Percentiles rank a stretch among this genome's conserved stretches.
Conservation (phyloP, 228 moss, liverwort and hornwort species). For the Sphagnum magellanicum region DNA sequence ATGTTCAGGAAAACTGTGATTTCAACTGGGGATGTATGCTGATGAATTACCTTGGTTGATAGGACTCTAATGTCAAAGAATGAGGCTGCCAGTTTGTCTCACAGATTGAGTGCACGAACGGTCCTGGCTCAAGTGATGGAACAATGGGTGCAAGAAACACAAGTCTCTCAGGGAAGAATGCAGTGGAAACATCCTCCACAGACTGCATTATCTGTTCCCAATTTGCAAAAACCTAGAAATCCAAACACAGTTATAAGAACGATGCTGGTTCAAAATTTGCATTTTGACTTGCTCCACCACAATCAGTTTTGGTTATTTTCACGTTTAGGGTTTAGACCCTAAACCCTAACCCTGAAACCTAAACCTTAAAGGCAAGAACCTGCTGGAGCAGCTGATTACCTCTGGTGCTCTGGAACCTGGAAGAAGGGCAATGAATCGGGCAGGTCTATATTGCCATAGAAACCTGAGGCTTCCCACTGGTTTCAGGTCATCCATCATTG, state of each 20-base stretch:
- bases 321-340: too few species aligned
- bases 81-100: conserved; percentile 58
- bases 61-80: conserved; percentile 20
- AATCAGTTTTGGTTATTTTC: too few species aligned
- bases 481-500: conserved; percentile 87
- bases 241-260: too few species aligned
- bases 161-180: conserved; percentile 27
- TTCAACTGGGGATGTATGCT: neutral
- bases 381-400: conserved; percentile 19
- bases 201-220: conserved; percentile 58
- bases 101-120: conserved; percentile 44
- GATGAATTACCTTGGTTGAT: conserved; percentile 21
- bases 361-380: neutral
- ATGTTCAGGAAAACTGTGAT: neutral
- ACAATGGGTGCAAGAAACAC: conserved; percentile 80
- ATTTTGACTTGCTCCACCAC: too few species aligned
- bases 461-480: conserved; percentile 58
- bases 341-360: neutral
- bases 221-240: conserved; percentile 50
- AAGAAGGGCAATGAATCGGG: conserved; percentile 61
- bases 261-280: too few species aligned
- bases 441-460: conserved; percentile 37
- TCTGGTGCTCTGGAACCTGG: conserved; percentile 85
- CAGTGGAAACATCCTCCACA: conserved; percentile 32
- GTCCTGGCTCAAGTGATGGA: conserved; percentile 61